Evolutionary conservation across 1,284 basidiomycete species (phyloP).

Genomic region (Pascua guehoae): DNA sequence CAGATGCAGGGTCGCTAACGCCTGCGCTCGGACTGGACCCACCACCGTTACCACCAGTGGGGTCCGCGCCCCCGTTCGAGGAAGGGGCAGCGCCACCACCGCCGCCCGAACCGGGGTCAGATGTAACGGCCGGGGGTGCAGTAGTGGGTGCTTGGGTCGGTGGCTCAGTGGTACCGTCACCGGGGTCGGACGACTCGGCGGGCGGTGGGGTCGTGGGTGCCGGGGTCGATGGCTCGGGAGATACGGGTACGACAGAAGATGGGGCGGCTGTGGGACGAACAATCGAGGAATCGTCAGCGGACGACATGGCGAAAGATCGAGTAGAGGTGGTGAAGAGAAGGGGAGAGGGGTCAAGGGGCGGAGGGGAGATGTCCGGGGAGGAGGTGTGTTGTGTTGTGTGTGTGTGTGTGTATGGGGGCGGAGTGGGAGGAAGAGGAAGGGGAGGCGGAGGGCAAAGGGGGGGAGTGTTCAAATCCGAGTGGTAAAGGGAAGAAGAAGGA

Average conservation of each 20-base stretch:
- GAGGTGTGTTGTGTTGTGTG: background rate
- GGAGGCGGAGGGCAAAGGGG: too few relatives aligned
- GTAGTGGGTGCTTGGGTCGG: background rate
- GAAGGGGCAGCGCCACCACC: background rate
- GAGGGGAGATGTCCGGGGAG: too few relatives aligned
- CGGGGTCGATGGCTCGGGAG: background rate
- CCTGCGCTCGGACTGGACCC: too few relatives aligned
- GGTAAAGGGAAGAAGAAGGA: too few relatives aligned
- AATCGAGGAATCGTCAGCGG: background rate
- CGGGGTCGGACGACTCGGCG: slow-evolving; percentile 14
- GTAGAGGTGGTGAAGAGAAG: too few relatives aligned
- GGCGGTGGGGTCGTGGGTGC: slow-evolving; percentile 1
- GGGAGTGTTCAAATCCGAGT: too few relatives aligned
- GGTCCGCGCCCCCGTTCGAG: background rate
- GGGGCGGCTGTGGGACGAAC: background rate
- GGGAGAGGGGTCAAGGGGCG: too few relatives aligned
- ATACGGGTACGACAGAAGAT: background rate
- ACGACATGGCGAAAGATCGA: background rate
- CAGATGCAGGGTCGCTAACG: too few relatives aligned
- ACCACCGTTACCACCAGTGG: background rate
- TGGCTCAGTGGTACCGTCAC: slow-evolving; percentile 2
- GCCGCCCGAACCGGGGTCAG: background rate
- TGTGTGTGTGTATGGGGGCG: background rate
- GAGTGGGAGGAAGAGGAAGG: background rate
- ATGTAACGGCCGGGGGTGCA: background rate